Conservation (phyloP, 805 yeast species). For the Monosporozyma siamensis region DNA sequence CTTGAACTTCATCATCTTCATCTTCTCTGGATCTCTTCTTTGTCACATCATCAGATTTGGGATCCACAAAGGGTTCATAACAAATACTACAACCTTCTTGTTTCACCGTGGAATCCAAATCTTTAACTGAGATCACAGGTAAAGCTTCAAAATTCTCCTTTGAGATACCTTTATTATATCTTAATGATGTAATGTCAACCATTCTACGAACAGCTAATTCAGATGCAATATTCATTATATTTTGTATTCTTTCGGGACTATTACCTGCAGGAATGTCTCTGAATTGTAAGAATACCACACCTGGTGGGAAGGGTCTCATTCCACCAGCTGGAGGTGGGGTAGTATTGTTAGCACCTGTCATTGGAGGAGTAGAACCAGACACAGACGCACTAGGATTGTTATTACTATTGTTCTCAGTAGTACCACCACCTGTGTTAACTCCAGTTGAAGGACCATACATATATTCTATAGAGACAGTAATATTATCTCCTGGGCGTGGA, state of each 20-base stretch:
- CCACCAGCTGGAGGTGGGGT: constrained; percentile 3
- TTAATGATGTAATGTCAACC: constrained; percentile 37
- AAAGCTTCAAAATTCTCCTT: constrained; percentile 44
- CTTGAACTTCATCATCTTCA: constrained; percentile 15
- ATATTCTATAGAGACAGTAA: constrained; percentile 4
- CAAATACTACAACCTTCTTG: constrained; percentile 51
- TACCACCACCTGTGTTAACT: constrained; percentile 9
- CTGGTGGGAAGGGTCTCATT: constrained; percentile 19
- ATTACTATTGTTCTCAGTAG: not conserved
- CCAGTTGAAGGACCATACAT: constrained; percentile 5
- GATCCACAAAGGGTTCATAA: constrained; percentile 41
- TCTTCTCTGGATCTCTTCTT: constrained; percentile 24
- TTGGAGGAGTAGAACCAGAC: too few relatives aligned
- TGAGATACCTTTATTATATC: constrained; percentile 42
- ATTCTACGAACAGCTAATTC: constrained; percentile 60
- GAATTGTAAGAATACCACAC: constrained; percentile 52
- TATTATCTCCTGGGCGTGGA: not conserved
- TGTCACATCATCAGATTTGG: constrained; percentile 11
- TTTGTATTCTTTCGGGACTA: constrained; percentile 51
- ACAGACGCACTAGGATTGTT: not conserved
- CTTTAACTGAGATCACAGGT: constrained; percentile 30
- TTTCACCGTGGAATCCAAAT: constrained; percentile 24
- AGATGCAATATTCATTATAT: constrained; percentile 56
- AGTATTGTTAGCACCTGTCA: not conserved
- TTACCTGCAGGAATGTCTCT: constrained; percentile 56